These are phyloP conservation scores for Cladophialophora exuberans DNA, from an alignment of 2,329 filamentous ascomycete species.

Conservation along the genomic window DNA sequence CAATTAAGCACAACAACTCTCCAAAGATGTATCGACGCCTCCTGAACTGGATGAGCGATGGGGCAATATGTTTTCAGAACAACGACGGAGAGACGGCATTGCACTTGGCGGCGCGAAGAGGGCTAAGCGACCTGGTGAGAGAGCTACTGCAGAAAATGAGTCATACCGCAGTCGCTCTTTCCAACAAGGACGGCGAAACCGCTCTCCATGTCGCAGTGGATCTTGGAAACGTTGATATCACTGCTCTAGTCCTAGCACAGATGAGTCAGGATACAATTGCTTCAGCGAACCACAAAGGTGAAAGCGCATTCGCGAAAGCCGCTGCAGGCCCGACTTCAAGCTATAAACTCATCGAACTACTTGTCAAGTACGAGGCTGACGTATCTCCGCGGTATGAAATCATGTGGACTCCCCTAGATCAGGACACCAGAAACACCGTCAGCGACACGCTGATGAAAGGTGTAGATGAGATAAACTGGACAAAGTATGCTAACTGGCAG, in stretches of 20 bases:
- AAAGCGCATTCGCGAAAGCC: neutral
- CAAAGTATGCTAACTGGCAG: neutral
- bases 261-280: neutral
- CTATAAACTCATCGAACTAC: neutral
- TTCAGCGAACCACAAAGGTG: neutral
- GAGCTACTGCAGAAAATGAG: neutral
- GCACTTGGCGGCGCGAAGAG: neutral
- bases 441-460: neutral
- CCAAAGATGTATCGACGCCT: neutral
- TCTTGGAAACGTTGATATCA: neutral
- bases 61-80: neutral
- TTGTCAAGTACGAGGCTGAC: neutral
- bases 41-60: neutral
- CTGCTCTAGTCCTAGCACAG: neutral
- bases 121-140: neutral
- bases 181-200: neutral
- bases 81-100: neutral
- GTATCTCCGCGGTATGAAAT: neutral
- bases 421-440: neutral
- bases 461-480: neutral
- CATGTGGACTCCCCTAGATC: neutral
- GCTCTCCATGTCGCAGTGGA: neutral
- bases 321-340: neutral
- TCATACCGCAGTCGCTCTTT: neutral
- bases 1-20: neutral